Percentiles rank a stretch among this genome's conserved stretches.
phyloP scores from a whole-genome alignment of 1,284 basidiomycete species.

The Cutaneotrichosporon dermatis region DNA sequence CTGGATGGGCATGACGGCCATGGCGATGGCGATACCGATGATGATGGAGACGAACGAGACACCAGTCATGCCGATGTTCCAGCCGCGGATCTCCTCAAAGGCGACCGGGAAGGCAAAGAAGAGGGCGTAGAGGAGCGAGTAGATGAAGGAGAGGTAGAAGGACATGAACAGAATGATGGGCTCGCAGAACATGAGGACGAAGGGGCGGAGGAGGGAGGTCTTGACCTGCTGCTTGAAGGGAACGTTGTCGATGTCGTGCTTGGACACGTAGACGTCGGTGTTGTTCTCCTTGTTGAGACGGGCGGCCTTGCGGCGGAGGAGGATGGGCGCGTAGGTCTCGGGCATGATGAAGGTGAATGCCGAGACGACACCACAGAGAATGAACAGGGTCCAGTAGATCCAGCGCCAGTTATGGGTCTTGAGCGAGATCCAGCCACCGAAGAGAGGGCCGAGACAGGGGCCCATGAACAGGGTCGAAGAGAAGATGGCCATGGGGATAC shows the following conservation, averaged over 20 bases:
- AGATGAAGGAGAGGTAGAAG: constrained; percentile 52
- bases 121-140: constrained; percentile 44
- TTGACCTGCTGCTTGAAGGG: constrained; percentile 40
- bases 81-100: constrained; percentile 46
- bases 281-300: constrained; percentile 47
- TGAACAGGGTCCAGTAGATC: constrained; percentile 51
- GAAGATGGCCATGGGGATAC: constrained; percentile 51
- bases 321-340: constrained; percentile 47
- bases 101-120: constrained; percentile 47
- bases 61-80: constrained; percentile 43
- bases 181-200: constrained; percentile 49
- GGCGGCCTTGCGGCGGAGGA: constrained; percentile 43
- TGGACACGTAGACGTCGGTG: constrained; percentile 40
- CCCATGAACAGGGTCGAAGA: constrained; percentile 45
- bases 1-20: constrained; percentile 34
- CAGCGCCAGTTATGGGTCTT: constrained; percentile 47
- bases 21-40: constrained; percentile 37
- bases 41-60: constrained; percentile 44
- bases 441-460: constrained; percentile 48
- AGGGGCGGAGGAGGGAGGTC: constrained; percentile 45
- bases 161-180: constrained; percentile 51
- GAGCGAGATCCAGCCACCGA: constrained; percentile 46
- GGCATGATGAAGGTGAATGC: constrained; percentile 37
- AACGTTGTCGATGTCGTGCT: constrained; percentile 38
- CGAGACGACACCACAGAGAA: constrained; percentile 41